Conservation (phyloP, 2,329 filamentous ascomycete genomes). For the Claviceps pusilla region DNA sequence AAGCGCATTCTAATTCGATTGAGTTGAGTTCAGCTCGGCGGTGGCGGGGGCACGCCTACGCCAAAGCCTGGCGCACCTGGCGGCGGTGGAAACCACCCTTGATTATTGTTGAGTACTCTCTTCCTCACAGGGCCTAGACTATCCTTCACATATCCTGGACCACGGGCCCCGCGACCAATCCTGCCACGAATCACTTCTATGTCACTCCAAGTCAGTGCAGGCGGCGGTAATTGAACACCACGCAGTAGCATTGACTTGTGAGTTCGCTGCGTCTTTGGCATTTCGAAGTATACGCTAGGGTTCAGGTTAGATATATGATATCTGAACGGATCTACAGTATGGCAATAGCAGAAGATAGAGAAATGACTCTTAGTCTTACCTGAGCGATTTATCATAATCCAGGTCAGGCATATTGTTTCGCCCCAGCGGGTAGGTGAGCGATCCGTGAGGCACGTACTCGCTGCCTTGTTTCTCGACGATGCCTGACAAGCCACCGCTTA, state of each 20-base stretch:
- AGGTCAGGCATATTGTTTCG: slow-evolving; percentile 57
- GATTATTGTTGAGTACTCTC: slow-evolving; percentile 1
- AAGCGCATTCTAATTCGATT: too few relatives aligned
- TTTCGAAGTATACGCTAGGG: slow-evolving; percentile 65
- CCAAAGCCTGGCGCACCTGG: slow-evolving; percentile 12
- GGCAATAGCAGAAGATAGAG: too few relatives aligned
- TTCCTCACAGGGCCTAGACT: neutral
- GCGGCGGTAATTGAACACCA: slow-evolving; percentile 57
- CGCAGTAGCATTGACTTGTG: slow-evolving; percentile 93
- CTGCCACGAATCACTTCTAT: slow-evolving; percentile 57
- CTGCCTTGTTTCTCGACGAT: slow-evolving; percentile 66
- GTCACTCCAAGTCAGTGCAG: slow-evolving; percentile 61
- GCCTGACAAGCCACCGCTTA: slow-evolving; percentile 66
- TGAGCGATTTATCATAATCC: slow-evolving; percentile 75
- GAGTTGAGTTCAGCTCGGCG: neutral
- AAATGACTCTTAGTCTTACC: slow-evolving; percentile 32
- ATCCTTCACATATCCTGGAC: slow-evolving; percentile 15
- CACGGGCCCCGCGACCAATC: slow-evolving; percentile 31
- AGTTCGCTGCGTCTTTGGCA: slow-evolving; percentile 54
- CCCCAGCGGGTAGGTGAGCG: slow-evolving; percentile 63
- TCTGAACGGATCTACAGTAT: neutral
- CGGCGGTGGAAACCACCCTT: slow-evolving; percentile 15
- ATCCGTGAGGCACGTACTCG: slow-evolving; percentile 65
- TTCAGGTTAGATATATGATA: neutral
- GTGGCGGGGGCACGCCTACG: slow-evolving; percentile 1